phyloP scores from a whole-genome alignment of 257 asterid genomes.

The Fraxinus pennsylvanica region DNA sequence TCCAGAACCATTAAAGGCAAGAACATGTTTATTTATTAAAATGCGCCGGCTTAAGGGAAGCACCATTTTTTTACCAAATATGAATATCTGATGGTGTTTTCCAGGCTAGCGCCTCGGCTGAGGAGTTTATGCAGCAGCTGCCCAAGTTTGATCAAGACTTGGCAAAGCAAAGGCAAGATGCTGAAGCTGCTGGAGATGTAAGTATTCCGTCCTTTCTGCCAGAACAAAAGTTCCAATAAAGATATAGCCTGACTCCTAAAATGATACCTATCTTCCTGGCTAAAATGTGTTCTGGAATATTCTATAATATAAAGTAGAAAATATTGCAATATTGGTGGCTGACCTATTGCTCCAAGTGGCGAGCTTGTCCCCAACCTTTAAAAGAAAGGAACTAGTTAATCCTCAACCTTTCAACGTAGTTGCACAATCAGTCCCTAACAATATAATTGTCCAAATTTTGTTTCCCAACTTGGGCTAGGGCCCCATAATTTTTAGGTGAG shows the following conservation, averaged over 20 bases:
- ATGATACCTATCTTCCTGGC: not conserved
- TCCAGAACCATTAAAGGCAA: conserved; percentile 77
- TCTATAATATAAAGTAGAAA: not conserved
- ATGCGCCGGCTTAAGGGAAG: conserved; percentile 6
- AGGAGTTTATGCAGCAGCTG: conserved; percentile 74
- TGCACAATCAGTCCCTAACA: not conserved
- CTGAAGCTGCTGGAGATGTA: conserved; percentile 89
- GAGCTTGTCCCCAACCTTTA: not conserved
- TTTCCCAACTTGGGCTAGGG: no score
- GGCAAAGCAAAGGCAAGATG: conserved; percentile 71
- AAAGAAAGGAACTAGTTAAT: not conserved
- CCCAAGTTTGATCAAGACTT: conserved; percentile 68
- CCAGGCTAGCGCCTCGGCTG: conserved; percentile 70
- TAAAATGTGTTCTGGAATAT: not conserved
- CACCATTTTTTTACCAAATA: conserved; percentile 19
- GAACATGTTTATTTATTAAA: conserved; percentile 12
- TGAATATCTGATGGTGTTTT: conserved; percentile 27
- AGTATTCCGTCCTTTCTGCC: conserved; percentile 34
- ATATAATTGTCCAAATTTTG: not conserved
- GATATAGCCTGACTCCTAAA: not conserved
- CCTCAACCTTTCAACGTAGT: not conserved
- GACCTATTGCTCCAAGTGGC: not conserved
- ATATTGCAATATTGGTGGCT: not conserved
- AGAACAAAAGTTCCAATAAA: not conserved
- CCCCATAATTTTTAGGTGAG: not conserved